phyloP scores from a whole-genome alignment of 139 green algal genomes.

The Eudorina sp. region DNA sequence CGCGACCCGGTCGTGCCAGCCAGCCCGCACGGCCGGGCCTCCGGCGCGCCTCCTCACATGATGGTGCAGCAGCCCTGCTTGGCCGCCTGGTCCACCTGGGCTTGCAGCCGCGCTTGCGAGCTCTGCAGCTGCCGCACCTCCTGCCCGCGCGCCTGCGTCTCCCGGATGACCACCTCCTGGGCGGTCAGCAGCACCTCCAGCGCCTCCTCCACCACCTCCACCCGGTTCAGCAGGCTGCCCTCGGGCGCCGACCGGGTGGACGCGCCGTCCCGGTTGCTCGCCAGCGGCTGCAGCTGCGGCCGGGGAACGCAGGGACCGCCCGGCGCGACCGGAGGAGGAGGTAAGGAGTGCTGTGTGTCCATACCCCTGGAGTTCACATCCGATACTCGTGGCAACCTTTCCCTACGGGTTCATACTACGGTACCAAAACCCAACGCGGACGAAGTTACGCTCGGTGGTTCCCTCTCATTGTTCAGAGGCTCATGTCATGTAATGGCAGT shows the following conservation, averaged over 20 bases:
- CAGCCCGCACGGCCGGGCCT: no score
- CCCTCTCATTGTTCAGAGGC: no score
- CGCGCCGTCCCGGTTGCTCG: neutral
- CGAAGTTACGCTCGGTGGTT: no score
- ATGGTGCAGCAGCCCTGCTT: slow-evolving; percentile 31
- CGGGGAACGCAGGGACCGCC: neutral
- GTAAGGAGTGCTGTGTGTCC: no score
- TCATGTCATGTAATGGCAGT: no score
- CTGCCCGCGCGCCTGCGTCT: neutral
- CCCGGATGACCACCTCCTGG: slow-evolving; percentile 60
- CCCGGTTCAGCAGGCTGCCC: slow-evolving; percentile 75
- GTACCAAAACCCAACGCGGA: no score
- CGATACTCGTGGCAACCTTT: no score
- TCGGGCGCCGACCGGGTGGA: slow-evolving; percentile 60
- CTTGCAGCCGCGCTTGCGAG: neutral
- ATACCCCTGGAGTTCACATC: no score
- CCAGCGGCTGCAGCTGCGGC: neutral
- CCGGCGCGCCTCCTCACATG: slow-evolving; percentile 40
- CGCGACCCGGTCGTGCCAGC: no score
- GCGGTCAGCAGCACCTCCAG: slow-evolving; percentile 71
- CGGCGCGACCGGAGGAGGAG: no score
- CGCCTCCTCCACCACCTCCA: slow-evolving; percentile 79
- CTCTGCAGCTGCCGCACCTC: neutral
- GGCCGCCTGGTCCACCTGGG: neutral
- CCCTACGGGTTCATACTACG: no score